Conservation (phyloP, 2,329 filamentous ascomycete genomes). For the Verticillium albo-atrum region DNA sequence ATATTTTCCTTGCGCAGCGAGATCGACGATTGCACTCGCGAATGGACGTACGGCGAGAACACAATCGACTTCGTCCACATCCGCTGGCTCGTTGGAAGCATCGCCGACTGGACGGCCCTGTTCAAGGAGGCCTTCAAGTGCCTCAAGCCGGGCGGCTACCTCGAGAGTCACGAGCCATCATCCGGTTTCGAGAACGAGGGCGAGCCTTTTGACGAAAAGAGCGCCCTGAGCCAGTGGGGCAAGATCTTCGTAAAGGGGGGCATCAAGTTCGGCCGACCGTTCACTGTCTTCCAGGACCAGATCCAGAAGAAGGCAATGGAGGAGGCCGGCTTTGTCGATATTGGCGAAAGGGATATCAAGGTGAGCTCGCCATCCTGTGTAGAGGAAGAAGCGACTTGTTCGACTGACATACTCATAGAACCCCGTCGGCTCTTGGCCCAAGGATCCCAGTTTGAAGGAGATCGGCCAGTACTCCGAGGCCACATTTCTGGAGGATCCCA, state of each 20-base stretch:
- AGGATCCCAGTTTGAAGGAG: not conserved
- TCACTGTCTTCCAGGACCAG: conserved; percentile 21
- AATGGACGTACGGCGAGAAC: conserved; percentile 30
- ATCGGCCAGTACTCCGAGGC: not conserved
- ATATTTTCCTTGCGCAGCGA: conserved; percentile 31
- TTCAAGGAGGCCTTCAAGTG: conserved; percentile 15
- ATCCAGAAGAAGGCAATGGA: conserved; percentile 22
- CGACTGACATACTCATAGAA: not conserved
- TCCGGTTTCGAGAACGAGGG: conserved; percentile 19
- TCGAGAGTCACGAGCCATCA: conserved; percentile 38
- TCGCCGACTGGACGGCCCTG: conserved; percentile 11
- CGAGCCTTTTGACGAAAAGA: conserved; percentile 16
- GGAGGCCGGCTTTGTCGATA: not conserved
- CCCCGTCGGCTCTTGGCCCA: not conserved
- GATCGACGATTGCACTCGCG: conserved; percentile 29
- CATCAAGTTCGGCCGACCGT: conserved; percentile 21
- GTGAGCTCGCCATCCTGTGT: not conserved
- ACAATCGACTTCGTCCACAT: conserved; percentile 29
- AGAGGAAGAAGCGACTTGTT: no score
- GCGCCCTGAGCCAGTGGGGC: conserved; percentile 25
- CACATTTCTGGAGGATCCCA: not conserved
- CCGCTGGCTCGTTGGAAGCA: conserved; percentile 21
- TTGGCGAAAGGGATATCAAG: not conserved
- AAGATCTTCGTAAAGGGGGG: conserved; percentile 24
- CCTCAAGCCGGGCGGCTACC: conserved; percentile 42